Evolutionary conservation across 495 filamentous ascomycete species (phyloP), one percentile per base, ranked within the genome.

Genomic region (Talaromyces borbonicus): DNA sequence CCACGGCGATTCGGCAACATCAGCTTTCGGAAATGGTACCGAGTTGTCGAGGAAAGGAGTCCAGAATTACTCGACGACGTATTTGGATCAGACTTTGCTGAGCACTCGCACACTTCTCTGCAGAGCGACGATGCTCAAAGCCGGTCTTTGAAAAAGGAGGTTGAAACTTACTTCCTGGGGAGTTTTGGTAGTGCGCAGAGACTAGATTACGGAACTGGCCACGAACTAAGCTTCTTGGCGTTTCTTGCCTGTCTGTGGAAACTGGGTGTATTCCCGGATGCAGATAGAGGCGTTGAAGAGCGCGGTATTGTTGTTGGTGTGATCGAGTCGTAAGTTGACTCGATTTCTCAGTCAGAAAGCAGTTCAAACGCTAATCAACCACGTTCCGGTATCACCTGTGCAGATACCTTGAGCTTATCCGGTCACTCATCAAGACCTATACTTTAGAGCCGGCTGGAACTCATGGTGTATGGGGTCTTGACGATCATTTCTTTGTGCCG

Each of bases 401-500:
- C 55, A 88, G 84, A n/a, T 97, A 97, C 54, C 75, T 97, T 2
- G 64, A 71, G 15, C 73, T 96, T 32, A 83, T 95, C 71, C 85
- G 89, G 22, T 66, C 68, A 7, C 71, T 97, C 4, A 94, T 97
- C 57, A 80, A 76, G 40, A 85, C 84, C 18, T 98, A 97, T 65
- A 95, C 92, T 40, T 80, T 98, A 36, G 92, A 98, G 55, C 92
- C 92, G 5, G 92, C 92, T 0, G 90, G 89, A 16, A 92, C 87
- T 5, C 88, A 94, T 55, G 90, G 90, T 12, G 92, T 98, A 23
- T 98, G 92, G 92, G 92, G 92, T 4, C 72, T 99, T 15, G 92
- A 99, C 56, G 92, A 99, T 61, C 95, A 97, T 72, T 90, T 94
- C 52, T 99, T 97, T 68, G 69, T 95, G 9, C 93, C 93, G 0